Base-by-base conservation (phyloP, 202 grass and related monocot genomes). In the Setaria viridis region DNA sequence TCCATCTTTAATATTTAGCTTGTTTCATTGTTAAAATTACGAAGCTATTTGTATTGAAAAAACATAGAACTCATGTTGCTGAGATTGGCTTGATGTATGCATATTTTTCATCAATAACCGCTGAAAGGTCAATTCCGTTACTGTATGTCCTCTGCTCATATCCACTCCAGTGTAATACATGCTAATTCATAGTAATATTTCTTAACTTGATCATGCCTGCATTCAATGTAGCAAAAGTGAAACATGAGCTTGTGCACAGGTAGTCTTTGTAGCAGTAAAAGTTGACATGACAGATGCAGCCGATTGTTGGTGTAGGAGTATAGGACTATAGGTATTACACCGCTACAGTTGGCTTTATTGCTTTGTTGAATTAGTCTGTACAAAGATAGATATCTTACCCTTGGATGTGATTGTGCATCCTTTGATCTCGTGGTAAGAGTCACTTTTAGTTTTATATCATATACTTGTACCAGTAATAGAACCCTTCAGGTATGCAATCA, bases 281-380 rank as follows among this genome's bases (percentile, higher is more conserved):
- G 54, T 85, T 63, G 34, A 67, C 20, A 62, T 82, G 35, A 19
- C 21, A 6, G n/a, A 59, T 78, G 19, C 33, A 85, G 53, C 70
- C 11, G 11, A 64, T 81, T 76, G 11, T 48, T 79, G 45, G 5
- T 41, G 39, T 41, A 41, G 39, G 39, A 41, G 39, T 41, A 41
- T 41, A 41, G 39, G 25, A 25, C 4, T 55, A 43, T 9, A 9
- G 35, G 51, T 62, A 43, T 76, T 80, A 74, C 54, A 55, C 21
- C 7, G 19, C 6, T 56, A 60, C 51, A 53, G 20, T 47, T 85
- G 53, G 47, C 57, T 47, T 82, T 82, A 51, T 77, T 89, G 42
- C 76, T 56, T 74, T 41, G 51, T 76, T 57, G 55, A 35, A 64
- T 78, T 9, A 79, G 45, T 84, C 49, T 75, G 19, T 70, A 70